Base-by-base conservation (phyloP, 306 rosid species). In the Sphenostylis stenocarpa region DNA sequence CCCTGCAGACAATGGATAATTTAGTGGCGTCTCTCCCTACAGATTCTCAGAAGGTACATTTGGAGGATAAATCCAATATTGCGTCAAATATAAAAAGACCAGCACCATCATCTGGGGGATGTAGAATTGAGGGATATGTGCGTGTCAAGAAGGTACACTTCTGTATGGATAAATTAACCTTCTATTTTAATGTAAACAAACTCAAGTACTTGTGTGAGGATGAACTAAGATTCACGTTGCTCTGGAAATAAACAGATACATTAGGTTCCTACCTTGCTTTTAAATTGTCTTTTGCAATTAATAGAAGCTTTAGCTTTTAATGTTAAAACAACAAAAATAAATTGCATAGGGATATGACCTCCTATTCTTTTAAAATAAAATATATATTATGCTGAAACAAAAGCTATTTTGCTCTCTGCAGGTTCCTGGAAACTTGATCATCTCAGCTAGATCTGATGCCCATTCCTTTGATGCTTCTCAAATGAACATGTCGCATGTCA, bases 401-500 rank as follows among this genome's bases (percentile, higher is more conserved):
- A 80, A 63, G 69, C 49, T 83, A 13, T 65, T 60, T 79, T 31
- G 28, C 49, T 31, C 65, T 78, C 44, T 79, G 67, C 91, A 96
- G 99, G 99, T 96, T 86, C 99, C 99, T 16, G 99, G 99, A 82
- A 88, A 70, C 80, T 93, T 96, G 77, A 28, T 91, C 52, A 53
- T 96, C 75, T 86, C 99, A 12, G 97, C 99, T 75, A 91, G 82
- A 83, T 92, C 98, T 16, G 96, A 90, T 77, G 51, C 91, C 70
- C 99, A 96, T 87, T 92, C 99, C 21, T 96, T 96, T 31, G 99
- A 96, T 88, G 74, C 87, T 77, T 84, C 97, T 79, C 95, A 89
- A 82, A 96, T 96, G 97, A 96, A 96, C 83, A 92, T 96, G 98
- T 96, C 99, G 6, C 99, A 96, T 45, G 81, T 88, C 79, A 36